Evolutionary conservation across 78 protist species (phyloP), one percentile per base, ranked within the genome.

Genomic region (Dictyostelium citrinum): DNA sequence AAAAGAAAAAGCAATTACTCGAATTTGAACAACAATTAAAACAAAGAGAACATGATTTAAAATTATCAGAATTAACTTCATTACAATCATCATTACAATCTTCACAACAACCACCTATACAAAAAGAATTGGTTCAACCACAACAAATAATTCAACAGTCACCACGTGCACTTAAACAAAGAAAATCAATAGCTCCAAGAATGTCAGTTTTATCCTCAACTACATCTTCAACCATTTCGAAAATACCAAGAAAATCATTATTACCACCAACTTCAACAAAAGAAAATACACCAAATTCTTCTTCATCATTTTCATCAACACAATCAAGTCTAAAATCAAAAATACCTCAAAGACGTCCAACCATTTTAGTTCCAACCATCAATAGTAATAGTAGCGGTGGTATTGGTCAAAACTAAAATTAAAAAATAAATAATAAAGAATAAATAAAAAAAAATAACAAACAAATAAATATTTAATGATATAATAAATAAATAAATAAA

Each of bases 41-140:
- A 43, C 72, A 85, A 41, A 51, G 35, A 76, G 92, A 85, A 22
- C 79, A 58, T 43, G 84, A 85, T 5, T 29, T 85, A 8, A 85
- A 85, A 61, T 37, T 76, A n/a, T 41, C 41, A 35, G 92, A 85
- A 31, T 29, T 85, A 22, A 11, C 29, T 27, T 46, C 74, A 61
- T 43, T 85, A 60, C 83, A 76, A 39, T 75, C 61, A 3, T 75
- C 49, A 41, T 75, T n/a, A 75, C 55, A 31, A 31, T 74, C 70
- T 35, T 14, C 72, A 51, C 45, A 5, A 10, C 46, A 80, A 51
- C 74, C 35, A 58, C 75, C 5, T 58, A 46, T 33, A 33, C 84
- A 29, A 80, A 27, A 33, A 14, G 61, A 31, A 16, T 51, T 10
- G 51, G 5, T 27, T 2, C 61, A 49, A 29, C 27, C 17, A 58